Conservation (phyloP, 345 rosid species). For the Balakata baccata region DNA sequence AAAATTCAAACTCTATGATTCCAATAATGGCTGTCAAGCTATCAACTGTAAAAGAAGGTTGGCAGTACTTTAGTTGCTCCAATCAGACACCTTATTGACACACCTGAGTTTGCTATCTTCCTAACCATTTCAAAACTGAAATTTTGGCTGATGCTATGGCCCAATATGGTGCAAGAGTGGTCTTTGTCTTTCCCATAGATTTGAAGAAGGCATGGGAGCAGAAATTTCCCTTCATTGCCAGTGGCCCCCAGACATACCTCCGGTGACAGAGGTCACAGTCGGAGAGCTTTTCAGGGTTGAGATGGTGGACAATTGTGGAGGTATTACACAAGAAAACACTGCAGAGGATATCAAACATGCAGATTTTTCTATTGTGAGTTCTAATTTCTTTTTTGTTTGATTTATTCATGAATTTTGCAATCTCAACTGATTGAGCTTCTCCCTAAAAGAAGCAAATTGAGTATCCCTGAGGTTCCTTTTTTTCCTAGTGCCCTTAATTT, state of each 20-base stretch:
- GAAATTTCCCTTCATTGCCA: constrained; percentile 49
- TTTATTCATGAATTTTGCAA: background rate
- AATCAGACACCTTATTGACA: background rate
- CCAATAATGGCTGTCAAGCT: constrained; percentile 17
- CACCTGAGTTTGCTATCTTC: background rate
- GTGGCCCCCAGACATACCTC: constrained; percentile 67
- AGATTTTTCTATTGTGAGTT: constrained; percentile 48
- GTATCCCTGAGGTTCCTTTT: background rate
- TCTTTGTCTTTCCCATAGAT: constrained; percentile 51
- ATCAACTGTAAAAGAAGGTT: constrained; percentile 13
- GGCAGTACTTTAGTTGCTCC: background rate
- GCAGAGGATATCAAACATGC: constrained; percentile 49
- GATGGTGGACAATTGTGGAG: constrained; percentile 57
- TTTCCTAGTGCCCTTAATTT: background rate
- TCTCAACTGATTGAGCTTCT: no score
- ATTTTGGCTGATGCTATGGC: constrained; percentile 24
- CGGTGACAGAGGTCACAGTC: constrained; percentile 34
- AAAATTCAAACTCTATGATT: background rate
- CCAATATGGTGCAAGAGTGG: constrained; percentile 34
- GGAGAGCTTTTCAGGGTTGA: constrained; percentile 58
- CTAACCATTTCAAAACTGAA: background rate
- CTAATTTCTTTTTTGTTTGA: background rate
- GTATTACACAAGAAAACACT: constrained; percentile 36
- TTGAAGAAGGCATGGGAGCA: constrained; percentile 56
- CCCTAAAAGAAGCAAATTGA: background rate